Evolutionary conservation across 1,139 yeast genomes (phyloP).

Genomic region (Saccharomyces hybrid): DNA sequence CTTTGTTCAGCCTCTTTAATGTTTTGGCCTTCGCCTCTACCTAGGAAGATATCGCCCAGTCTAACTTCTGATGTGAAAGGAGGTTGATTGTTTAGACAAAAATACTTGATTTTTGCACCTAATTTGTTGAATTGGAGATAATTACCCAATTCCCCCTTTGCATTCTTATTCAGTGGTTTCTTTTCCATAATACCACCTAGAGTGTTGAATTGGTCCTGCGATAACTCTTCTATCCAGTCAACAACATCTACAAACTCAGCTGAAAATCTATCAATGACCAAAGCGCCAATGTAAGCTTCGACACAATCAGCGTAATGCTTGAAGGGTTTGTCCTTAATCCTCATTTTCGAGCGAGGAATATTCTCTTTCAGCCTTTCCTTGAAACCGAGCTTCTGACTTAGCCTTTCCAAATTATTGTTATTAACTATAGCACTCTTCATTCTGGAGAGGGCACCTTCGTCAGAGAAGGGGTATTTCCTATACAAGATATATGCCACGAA

Average conservation of each 20-base stretch:
- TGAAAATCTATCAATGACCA: slow-evolving; percentile 17
- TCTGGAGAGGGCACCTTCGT: slow-evolving; percentile 71
- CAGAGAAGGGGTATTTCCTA: slow-evolving; percentile 51
- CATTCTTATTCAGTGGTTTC: slow-evolving; percentile 19
- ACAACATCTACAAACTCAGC: slow-evolving; percentile 12
- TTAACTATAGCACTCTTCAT: slow-evolving; percentile 61
- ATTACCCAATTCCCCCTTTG: slow-evolving; percentile 61
- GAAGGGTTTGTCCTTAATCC: slow-evolving; percentile 12
- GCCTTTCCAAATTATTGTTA: slow-evolving; percentile 58
- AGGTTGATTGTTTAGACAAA: slow-evolving; percentile 43
- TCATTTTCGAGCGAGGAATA: slow-evolving; percentile 25
- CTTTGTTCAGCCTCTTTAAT: slow-evolving; percentile 57
- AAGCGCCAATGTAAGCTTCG: slow-evolving; percentile 22
- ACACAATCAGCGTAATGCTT: slow-evolving; percentile 18
- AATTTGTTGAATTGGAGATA: slow-evolving; percentile 50
- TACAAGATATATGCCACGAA: slow-evolving; percentile 58
- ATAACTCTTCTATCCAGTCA: slow-evolving; percentile 11
- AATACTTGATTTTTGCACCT: slow-evolving; percentile 17
- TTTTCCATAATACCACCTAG: slow-evolving; percentile 10
- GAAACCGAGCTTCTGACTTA: slow-evolving; percentile 61
- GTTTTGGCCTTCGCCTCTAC: slow-evolving; percentile 50
- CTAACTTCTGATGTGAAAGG: slow-evolving; percentile 52
- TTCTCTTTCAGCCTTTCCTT: slow-evolving; percentile 43
- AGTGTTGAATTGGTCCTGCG: slow-evolving; percentile 11
- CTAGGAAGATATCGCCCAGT: slow-evolving; percentile 51